Base-by-base conservation (phyloP, 208 protist species). In the Crithidia bombi region DNA sequence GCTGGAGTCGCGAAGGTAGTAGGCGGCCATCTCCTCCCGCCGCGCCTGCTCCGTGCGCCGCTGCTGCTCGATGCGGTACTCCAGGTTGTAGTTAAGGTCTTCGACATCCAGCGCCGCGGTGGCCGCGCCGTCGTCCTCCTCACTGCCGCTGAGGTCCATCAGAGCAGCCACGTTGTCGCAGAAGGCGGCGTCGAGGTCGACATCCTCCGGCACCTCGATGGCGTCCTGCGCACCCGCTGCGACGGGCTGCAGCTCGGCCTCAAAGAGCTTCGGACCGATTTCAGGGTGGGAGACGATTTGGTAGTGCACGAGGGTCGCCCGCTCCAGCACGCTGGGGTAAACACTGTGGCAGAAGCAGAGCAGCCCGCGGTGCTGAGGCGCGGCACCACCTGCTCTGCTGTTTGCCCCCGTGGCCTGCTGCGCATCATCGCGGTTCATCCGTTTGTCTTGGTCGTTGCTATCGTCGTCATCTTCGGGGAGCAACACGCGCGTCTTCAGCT, bases 171-270 rank as follows among this genome's bases (percentile, higher is more conserved):
- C 56, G 61, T 87, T 63, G 25, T 62, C 65, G 69, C 89, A 93
- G 59, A 96, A 92, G 0, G 85, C 86, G 21, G 69, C 56, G 33
- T 87, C 75, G 25, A 96, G 65, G 49, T 90, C 73, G 11, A 96
- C 51, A 3, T 63, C 85, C 0, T 73, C 81, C 1, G 88, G 88
- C 28, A 77, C 21, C 54, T 76, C 73, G 23, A 93, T 72, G 2
- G 79, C 80, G 5, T 69, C 69, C 75, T 96, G 91, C 28, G 91
- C 86, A 0, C 85, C 86, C 0, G 57, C 69, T 5, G 85, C 88
- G 1, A 96, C 82, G 0, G 83, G 74, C 12, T 58, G 68, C 30
- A 96, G 72, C 38, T 88, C 86, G 36, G 75, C 59, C 17, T 52
- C 85, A 64, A 82, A 96, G 19, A 93, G 50, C n/a, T 32, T 36